Percentiles rank a stretch among this genome's conserved stretches.
These are phyloP conservation scores for Lycium ferocissimum DNA, from an alignment of 257 asterid genomes.

Conservation along the genomic window DNA sequence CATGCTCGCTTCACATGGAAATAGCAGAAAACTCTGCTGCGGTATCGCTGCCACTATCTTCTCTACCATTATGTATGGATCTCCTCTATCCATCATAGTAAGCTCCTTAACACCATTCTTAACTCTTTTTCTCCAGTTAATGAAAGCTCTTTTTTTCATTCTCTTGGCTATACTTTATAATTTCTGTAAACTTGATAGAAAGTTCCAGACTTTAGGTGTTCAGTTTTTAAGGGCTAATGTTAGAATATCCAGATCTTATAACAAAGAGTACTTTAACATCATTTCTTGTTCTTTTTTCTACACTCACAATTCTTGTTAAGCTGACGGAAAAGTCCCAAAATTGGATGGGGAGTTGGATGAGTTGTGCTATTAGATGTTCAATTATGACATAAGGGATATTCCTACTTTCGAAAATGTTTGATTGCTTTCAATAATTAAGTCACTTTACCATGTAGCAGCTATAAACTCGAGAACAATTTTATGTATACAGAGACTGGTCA, in stretches of 20 bases:
- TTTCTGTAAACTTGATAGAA: not conserved
- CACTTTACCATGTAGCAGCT: too few relatives aligned
- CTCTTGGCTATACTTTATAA: too few relatives aligned
- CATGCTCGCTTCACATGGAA: conserved; percentile 68
- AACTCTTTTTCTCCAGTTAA: not conserved
- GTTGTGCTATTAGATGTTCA: not conserved
- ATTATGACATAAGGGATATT: not conserved
- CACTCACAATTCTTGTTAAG: not conserved
- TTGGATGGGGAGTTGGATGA: not conserved
- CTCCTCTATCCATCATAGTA: conserved; percentile 80
- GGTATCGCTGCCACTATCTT: conserved; percentile 81
- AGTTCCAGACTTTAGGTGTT: not conserved
- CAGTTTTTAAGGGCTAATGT: not conserved
- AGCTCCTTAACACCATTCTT: not conserved
- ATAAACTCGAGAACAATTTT: not conserved
- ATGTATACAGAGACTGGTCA: conserved; percentile 71
- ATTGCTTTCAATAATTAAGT: not conserved
- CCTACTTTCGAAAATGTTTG: not conserved
- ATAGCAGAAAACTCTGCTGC: conserved; percentile 61
- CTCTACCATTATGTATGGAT: conserved; percentile 87
- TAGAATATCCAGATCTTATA: not conserved
- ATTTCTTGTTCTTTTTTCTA: not conserved
- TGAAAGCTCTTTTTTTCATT: too few relatives aligned
- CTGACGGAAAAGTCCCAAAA: not conserved
- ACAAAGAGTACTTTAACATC: not conserved